Conservation (phyloP, 2,329 filamentous ascomycete species). For the Cladophialophora chaetospira region DNA sequence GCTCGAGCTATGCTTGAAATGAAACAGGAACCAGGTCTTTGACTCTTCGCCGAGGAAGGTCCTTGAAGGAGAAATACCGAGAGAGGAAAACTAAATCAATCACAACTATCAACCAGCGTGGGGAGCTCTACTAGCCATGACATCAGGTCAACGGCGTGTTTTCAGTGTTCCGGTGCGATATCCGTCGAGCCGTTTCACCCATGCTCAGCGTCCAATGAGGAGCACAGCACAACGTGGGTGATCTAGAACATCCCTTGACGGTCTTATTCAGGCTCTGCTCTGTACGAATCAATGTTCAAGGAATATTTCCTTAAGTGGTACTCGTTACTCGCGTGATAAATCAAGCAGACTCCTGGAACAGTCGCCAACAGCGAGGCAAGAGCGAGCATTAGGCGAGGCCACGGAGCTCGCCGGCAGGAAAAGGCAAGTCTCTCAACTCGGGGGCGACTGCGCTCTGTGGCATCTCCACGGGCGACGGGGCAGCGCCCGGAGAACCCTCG, state of each 20-base stretch:
- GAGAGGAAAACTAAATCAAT: not conserved
- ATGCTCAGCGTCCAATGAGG: not conserved
- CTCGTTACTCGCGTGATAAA: not conserved
- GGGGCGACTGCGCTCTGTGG: not conserved
- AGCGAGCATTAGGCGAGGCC: not conserved
- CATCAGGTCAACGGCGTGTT: no score
- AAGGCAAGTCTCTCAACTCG: not conserved
- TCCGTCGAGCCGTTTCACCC: no score
- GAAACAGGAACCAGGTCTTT: no score
- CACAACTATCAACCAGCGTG: not conserved
- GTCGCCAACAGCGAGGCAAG: not conserved
- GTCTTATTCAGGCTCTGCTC: not conserved
- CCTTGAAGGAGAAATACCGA: not conserved
- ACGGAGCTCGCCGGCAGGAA: not conserved
- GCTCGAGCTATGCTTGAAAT: no score
- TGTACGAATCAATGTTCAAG: not conserved
- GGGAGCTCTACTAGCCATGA: not conserved
- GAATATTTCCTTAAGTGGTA: conserved; percentile 1
- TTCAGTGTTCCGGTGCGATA: no score
- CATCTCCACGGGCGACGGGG: conserved; percentile 1
- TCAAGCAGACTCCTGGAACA: not conserved
- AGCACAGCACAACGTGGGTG: not conserved
- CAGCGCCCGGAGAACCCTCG: not conserved
- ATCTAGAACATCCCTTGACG: not conserved
- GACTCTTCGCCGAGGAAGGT: not conserved